Evolutionary conservation across 805 yeast genomes (phyloP), one percentile per base, ranked within the genome.

Genomic region (Sungouiella blattae): DNA sequence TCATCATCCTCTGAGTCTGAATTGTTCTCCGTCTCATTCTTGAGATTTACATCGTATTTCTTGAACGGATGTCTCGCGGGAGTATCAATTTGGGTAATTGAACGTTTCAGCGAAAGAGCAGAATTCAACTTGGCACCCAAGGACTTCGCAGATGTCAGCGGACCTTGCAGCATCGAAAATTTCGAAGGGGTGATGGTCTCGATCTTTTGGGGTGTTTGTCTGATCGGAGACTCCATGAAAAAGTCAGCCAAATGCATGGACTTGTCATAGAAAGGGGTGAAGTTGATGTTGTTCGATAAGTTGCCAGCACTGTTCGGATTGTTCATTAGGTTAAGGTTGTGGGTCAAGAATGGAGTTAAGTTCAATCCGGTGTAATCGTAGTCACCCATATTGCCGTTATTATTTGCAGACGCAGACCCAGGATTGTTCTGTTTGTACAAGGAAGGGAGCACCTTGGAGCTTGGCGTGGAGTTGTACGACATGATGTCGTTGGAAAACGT

Each of bases 201-300:
- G 26, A 60, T 32, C 36, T 57, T 63, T 9, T 56, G 39, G 9
- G 71, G 69, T 2, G 67, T 53, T 23, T 55, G 55, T 18, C 58
- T 47, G 26, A 65, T 62, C 11, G 73, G 73, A n/a, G 67, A 57
- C 35, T 67, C 73, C 58, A 64, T 66, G 46, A 66, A 67, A 33
- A 67, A 67, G 43, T 67, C 73, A 5, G 67, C 50, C 28, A 67
- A 47, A 37, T 62, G 71, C 37, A 64, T 50, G 3, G 69, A 55
- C 44, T 62, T 65, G 36, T 67, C 71, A 42, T 63, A 67, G 40
- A 60, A 63, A 3, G 73, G 73, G n/a, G 73, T 67, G 38, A 65
- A 54, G 31, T 28, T 36, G 12, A 44, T 38, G 31, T 53, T 57
- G 29, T 47, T 52, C 29, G 59, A 41, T 18, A 37, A 29, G 36